Evolutionary conservation across 2,329 filamentous ascomycete genomes (phyloP).

Genomic region (Aphanocladium album): DNA sequence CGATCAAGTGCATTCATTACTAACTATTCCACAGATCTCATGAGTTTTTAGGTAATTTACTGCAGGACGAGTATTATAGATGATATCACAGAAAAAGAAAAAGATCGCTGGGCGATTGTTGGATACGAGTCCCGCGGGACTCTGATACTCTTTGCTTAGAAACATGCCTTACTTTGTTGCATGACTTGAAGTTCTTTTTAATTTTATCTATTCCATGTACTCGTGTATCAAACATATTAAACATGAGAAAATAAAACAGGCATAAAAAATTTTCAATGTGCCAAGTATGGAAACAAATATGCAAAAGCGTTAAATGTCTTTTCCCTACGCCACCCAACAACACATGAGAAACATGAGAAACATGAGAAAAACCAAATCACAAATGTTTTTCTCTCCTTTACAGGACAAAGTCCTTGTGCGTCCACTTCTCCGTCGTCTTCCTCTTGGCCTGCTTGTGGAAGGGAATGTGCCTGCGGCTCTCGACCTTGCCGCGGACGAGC

Average conservation of each 20-base stretch:
- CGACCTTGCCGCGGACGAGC: slow-evolving; percentile 82
- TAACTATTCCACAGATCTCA: slow-evolving; percentile 34
- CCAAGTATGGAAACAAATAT: background rate
- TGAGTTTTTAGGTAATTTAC: slow-evolving; percentile 24
- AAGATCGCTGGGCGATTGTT: background rate
- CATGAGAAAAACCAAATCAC: background rate
- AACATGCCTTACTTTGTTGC: background rate
- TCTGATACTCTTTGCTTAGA: background rate
- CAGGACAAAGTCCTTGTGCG: slow-evolving; percentile 80
- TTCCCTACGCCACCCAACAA: background rate
- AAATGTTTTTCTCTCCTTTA: slow-evolving; percentile 6
- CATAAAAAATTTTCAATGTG: background rate
- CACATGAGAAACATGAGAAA: background rate
- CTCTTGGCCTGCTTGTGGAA: slow-evolving; percentile 79
- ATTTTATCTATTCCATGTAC: background rate
- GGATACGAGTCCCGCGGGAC: background rate
- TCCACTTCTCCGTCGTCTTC: slow-evolving; percentile 91
- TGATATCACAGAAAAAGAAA: background rate
- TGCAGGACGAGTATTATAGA: background rate
- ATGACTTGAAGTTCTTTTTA: background rate
- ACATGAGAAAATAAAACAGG: background rate
- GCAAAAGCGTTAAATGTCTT: background rate
- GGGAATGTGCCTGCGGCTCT: slow-evolving; percentile 70
- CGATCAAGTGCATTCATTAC: too few relatives aligned
- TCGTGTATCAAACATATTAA: background rate